A percentile compares a stretch with the other conserved stretches of the same genome.
These are phyloP conservation scores for Lanzia echinophila DNA, from an alignment of 2,329 filamentous ascomycete species.

Conservation along the genomic window DNA sequence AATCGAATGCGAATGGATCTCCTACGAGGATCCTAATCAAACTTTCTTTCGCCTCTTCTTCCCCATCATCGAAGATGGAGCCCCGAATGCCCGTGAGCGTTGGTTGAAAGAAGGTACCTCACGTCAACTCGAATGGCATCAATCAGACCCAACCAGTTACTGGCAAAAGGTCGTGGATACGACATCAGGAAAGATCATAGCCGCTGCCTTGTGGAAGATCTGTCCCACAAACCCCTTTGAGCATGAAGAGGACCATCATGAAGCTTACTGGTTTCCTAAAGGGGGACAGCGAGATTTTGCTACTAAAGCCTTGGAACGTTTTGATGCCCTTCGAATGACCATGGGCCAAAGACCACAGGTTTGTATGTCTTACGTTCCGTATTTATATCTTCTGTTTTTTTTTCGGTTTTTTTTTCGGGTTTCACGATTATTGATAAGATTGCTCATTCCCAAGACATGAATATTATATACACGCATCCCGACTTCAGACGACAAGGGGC, in stretches of 20 bases:
- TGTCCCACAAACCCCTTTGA: conserved; percentile 1
- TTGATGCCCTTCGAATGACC: not conserved
- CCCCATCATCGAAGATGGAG: not conserved
- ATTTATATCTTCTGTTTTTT: too few species aligned
- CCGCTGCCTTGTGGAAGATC: conserved; percentile 7
- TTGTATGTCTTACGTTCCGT: conserved; percentile 1
- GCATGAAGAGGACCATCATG: not conserved
- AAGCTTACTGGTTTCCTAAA: conserved; percentile 3
- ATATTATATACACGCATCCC: conserved; percentile 8
- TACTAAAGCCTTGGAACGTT: not conserved
- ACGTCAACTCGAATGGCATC: conserved; percentile 4
- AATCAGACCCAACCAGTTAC: conserved; percentile 4
- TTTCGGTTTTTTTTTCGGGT: too few species aligned
- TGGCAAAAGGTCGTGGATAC: conserved; percentile 7
- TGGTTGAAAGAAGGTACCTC: not conserved
- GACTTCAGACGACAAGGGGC: conserved; percentile 7
- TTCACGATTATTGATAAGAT: too few species aligned
- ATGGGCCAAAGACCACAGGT: conserved; percentile 1
- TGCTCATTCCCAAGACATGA: not conserved
- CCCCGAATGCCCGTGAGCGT: not conserved
- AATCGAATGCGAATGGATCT: conserved; percentile 3
- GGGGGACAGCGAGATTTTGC: not conserved
- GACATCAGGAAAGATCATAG: not conserved
- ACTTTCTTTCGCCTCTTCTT: conserved; percentile 4
- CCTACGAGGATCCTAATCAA: conserved; percentile 2